Conservation (phyloP, 2,329 filamentous ascomycete genomes). For the Zymoseptoria pseudotritici region DNA sequence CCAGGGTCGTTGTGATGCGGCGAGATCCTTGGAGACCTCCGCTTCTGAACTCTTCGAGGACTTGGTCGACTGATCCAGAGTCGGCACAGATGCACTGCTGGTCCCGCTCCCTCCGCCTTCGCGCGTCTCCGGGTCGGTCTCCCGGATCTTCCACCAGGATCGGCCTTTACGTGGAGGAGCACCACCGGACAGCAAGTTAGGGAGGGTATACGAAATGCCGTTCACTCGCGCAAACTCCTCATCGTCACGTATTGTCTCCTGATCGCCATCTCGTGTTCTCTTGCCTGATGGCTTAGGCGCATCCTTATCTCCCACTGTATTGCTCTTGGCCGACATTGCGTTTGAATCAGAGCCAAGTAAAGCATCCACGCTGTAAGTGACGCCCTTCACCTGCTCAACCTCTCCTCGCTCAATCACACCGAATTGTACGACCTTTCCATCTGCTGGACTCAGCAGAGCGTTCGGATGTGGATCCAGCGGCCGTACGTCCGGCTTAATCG, state of each 20-base stretch:
- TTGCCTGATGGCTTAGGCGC: conserved; percentile 27
- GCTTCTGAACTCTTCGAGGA: conserved; percentile 66
- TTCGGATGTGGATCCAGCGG: conserved; percentile 75
- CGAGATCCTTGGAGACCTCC: conserved; percentile 77
- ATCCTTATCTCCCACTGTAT: conserved; percentile 31
- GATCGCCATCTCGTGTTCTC: conserved; percentile 34
- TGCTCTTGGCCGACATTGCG: conserved; percentile 34
- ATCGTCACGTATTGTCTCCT: conserved; percentile 65
- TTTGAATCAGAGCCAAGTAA: conserved; percentile 59
- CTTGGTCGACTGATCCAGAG: conserved; percentile 60
- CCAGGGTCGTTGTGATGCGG: conserved; percentile 50
- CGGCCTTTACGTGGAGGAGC: conserved; percentile 10
- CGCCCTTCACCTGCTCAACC: conserved; percentile 97
- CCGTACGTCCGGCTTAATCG: conserved; percentile 77
- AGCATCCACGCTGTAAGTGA: conserved; percentile 94
- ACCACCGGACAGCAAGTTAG: conserved; percentile 72
- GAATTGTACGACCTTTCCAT: conserved; percentile 86
- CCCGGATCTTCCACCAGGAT: conserved; percentile 17
- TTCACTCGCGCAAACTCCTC: conserved; percentile 93
- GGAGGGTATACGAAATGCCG: conserved; percentile 89
- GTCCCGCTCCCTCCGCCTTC: conserved; percentile 9
- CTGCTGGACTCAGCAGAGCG: conserved; percentile 77
- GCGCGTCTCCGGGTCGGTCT: conserved; percentile 9
- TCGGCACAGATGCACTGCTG: conserved; percentile 33
- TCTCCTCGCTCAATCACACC: conserved; percentile 87